A percentile compares a stretch with the other conserved stretches of the same genome.
Conservation (phyloP, 139 green algal genomes). For the Auxenochlorella pyrenoidosa region DNA sequence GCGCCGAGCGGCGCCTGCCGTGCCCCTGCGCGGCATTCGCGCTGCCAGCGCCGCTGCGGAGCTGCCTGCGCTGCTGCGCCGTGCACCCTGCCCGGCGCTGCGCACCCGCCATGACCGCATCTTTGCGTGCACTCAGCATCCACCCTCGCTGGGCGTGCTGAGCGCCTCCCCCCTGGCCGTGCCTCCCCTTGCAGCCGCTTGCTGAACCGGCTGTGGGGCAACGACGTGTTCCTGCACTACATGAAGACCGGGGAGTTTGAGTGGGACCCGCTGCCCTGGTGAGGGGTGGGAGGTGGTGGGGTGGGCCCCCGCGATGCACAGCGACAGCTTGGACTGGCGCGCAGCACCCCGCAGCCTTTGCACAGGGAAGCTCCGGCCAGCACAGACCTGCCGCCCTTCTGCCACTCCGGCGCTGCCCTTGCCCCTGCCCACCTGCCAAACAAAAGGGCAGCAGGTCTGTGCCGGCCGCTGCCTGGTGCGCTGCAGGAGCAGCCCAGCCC, state of each 20-base stretch:
- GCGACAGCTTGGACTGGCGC: too few species aligned
- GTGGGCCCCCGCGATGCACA: too few species aligned
- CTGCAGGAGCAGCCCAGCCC: too few species aligned
- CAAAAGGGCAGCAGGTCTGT: too few species aligned
- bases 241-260: conserved; percentile 59
- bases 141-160: too few species aligned
- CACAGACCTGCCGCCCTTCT: too few species aligned
- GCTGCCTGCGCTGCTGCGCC: not conserved
- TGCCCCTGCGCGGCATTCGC: not conserved
- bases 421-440: too few species aligned
- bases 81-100: not conserved
- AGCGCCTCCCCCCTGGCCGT: not conserved
- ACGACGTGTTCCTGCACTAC: conserved; percentile 57
- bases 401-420: too few species aligned
- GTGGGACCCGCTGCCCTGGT: conserved; percentile 46
- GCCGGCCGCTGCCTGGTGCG: too few species aligned
- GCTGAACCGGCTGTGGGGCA: conserved; percentile 63
- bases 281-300: not conserved
- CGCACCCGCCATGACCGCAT: not conserved
- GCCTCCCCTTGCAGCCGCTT: conserved; percentile 11
- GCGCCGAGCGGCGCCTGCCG: not conserved
- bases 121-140: not conserved
- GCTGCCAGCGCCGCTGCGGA: not conserved
- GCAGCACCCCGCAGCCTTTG: too few species aligned
- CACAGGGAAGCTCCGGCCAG: too few species aligned